These are phyloP conservation scores for Eucalyptus tenuipes DNA, from an alignment of 345 rosid genomes.

Conservation along the genomic window DNA sequence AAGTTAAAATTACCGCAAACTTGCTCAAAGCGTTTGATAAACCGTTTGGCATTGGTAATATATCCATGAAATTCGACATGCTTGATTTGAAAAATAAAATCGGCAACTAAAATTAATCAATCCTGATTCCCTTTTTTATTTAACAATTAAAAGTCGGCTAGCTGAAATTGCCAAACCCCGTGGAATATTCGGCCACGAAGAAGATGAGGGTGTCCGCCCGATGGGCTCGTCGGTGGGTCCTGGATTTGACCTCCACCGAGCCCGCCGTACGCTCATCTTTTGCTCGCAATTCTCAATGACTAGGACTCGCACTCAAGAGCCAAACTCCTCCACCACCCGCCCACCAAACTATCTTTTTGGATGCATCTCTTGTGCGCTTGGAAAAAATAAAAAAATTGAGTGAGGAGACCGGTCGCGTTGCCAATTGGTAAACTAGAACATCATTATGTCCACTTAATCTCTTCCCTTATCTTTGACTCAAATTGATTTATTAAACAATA, in stretches of 20 bases:
- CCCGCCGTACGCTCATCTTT: background rate
- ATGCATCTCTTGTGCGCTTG: background rate
- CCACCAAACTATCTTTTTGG: background rate
- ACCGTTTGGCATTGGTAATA: fast-evolving
- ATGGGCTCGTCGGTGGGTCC: background rate
- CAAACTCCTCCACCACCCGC: background rate
- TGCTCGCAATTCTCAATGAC: background rate
- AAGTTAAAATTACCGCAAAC: fast-evolving
- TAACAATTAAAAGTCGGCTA: background rate
- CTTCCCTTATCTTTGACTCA: background rate
- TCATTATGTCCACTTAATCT: background rate
- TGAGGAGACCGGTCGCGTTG: background rate
- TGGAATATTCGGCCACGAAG: background rate
- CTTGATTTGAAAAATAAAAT: background rate
- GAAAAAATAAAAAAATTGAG: background rate
- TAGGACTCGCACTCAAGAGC: background rate
- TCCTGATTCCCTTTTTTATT: background rate
- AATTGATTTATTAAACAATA: background rate
- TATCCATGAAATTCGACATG: background rate
- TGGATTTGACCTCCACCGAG: background rate
- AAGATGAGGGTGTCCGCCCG: fast-evolving
- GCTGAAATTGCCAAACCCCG: background rate
- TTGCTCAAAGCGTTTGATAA: fast-evolving
- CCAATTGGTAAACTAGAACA: background rate
- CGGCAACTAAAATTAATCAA: background rate